Conservation (phyloP, 768 basidiomycete species). For the Kondoa subrosea region DNA sequence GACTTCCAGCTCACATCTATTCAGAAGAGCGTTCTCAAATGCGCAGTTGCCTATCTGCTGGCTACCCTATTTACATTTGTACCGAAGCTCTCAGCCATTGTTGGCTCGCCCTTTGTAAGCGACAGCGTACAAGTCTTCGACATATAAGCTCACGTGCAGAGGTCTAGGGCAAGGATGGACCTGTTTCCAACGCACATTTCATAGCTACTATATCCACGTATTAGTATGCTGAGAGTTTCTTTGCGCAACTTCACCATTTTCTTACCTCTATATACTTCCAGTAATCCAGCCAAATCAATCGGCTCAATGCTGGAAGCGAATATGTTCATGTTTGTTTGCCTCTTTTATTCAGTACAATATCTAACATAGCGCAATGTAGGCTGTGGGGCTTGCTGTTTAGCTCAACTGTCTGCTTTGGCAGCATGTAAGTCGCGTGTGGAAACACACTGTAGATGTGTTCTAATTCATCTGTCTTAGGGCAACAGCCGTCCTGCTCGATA, state of each 20-base stretch:
- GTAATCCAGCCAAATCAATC: slow-evolving; percentile 43
- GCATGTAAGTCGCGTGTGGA: too few relatives aligned
- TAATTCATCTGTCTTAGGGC: too few relatives aligned
- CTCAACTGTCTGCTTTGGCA: slow-evolving; percentile 27
- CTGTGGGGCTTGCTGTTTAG: slow-evolving; percentile 26
- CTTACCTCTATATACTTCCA: slow-evolving; percentile 76
- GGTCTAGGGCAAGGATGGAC: slow-evolving; percentile 7
- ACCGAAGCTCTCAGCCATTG: slow-evolving; percentile 50
- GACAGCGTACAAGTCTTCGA: neutral
- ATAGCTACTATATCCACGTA: slow-evolving; percentile 49
- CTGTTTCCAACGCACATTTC: slow-evolving; percentile 20
- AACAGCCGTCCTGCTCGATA: slow-evolving; percentile 6
- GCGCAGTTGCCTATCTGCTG: slow-evolving; percentile 73
- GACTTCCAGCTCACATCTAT: slow-evolving; percentile 9
- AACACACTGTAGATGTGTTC: too few relatives aligned
- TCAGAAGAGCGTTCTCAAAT: slow-evolving; percentile 51
- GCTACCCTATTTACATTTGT: slow-evolving; percentile 86
- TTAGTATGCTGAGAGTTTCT: slow-evolving; percentile 82
- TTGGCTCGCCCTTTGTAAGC: slow-evolving; percentile 36
- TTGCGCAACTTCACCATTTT: slow-evolving; percentile 88
- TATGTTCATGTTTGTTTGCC: slow-evolving; percentile 3
- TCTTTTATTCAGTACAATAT: too few relatives aligned
- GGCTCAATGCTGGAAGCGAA: slow-evolving; percentile 13
- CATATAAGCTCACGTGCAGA: neutral
- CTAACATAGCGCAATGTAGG: too few relatives aligned